These are phyloP conservation scores for Fusarium caatingaense DNA, from an alignment of 2,329 filamentous ascomycete species.

Conservation along the genomic window DNA sequence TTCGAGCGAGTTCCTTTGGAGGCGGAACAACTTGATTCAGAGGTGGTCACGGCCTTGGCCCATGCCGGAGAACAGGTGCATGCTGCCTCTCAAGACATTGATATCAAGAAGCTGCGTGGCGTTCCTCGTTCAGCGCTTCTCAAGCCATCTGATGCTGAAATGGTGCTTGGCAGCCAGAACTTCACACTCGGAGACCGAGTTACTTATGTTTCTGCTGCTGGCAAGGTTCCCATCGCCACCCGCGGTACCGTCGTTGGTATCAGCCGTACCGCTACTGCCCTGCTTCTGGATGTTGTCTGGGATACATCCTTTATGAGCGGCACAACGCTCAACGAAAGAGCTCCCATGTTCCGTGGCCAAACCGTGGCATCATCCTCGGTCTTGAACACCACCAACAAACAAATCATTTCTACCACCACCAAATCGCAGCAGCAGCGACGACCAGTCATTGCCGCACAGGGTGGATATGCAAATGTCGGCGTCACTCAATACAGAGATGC, in stretches of 20 bases:
- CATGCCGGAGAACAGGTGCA: constrained; percentile 74
- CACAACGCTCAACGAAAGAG: constrained; percentile 88
- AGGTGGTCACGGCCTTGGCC: constrained; percentile 85
- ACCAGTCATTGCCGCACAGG: constrained; percentile 61
- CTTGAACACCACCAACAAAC: constrained; percentile 84
- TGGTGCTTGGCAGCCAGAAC: constrained; percentile 84
- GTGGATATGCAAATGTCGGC: constrained; percentile 64
- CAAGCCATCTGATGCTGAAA: constrained; percentile 95
- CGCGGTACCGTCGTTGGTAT: constrained; percentile 95
- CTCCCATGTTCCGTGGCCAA: constrained; percentile 92
- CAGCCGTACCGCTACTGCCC: constrained; percentile 84
- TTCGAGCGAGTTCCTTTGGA: constrained; percentile 97
- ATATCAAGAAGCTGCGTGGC: constrained; percentile 77
- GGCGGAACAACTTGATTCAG: constrained; percentile 94
- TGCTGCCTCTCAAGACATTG: constrained; percentile 62
- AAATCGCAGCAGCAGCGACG: constrained; percentile 64
- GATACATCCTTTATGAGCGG: constrained; percentile 97
- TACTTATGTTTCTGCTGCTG: constrained; percentile 91
- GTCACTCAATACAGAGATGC: constrained; percentile 73
- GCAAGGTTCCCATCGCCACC: constrained; percentile 92
- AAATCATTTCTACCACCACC: constrained; percentile 77
- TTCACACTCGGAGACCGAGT: constrained; percentile 91
- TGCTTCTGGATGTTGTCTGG: constrained; percentile 91
- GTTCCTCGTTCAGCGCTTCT: constrained; percentile 89
- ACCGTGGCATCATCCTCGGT: constrained; percentile 90